Conservation (phyloP, 2,329 filamentous ascomycete genomes). For the Claviceps pusilla region DNA sequence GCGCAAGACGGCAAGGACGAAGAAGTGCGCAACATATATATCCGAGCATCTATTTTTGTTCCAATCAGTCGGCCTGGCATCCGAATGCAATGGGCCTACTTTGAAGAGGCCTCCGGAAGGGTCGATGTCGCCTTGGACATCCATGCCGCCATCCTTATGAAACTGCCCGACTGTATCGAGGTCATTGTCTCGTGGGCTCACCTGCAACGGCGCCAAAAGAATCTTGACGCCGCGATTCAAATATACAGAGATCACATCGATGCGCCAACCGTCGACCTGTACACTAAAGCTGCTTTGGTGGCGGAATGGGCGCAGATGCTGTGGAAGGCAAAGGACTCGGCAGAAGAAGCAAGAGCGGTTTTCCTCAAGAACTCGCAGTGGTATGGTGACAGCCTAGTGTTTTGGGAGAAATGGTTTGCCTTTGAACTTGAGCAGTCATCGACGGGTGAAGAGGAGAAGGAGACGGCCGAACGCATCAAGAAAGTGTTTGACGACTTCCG, state of each 20-base stretch:
- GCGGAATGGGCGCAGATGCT: conserved; percentile 76
- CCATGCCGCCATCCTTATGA: conserved; percentile 62
- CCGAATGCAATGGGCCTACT: conserved; percentile 82
- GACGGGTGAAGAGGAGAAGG: conserved; percentile 44
- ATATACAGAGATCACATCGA: conserved; percentile 73
- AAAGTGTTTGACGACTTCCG: conserved; percentile 64
- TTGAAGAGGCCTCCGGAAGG: conserved; percentile 74
- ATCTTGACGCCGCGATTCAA: conserved; percentile 69
- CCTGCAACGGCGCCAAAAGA: conserved; percentile 66
- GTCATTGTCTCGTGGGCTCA: conserved; percentile 82
- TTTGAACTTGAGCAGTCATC: conserved; percentile 81
- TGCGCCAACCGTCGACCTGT: conserved; percentile 53
- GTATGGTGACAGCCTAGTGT: conserved; percentile 71
- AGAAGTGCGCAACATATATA: conserved; percentile 82
- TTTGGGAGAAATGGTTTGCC: conserved; percentile 78
- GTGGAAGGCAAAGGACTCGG: conserved; percentile 73
- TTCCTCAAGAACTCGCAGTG: conserved; percentile 71
- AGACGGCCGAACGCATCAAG: conserved; percentile 61
- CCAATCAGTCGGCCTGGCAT: conserved; percentile 74
- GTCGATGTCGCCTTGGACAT: conserved; percentile 70
- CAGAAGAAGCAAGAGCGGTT: conserved; percentile 67
- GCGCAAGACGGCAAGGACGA: conserved; percentile 68
- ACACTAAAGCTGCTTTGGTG: conserved; percentile 73
- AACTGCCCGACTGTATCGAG: conserved; percentile 69
- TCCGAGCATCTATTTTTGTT: conserved; percentile 76